Conservation (phyloP, 371 early-diverging fungal genomes). For the Actinomortierella ambigua region DNA sequence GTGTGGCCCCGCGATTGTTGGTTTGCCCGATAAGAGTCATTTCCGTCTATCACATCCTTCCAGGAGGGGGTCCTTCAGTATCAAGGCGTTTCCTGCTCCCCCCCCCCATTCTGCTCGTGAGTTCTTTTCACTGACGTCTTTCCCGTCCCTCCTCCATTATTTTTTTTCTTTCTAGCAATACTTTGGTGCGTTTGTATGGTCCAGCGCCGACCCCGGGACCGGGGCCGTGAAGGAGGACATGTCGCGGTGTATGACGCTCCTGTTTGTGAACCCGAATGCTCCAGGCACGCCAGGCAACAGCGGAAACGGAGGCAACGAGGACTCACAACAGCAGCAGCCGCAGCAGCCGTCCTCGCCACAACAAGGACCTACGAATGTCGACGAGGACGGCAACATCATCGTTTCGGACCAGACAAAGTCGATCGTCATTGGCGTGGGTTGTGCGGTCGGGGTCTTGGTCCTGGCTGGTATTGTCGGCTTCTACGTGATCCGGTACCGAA, state of each 20-base stretch:
- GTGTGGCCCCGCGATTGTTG: too few relatives aligned
- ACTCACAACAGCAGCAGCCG: too few relatives aligned
- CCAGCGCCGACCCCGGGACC: conserved; percentile 12
- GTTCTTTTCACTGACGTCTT: too few relatives aligned
- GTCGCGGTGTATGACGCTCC: conserved; percentile 16
- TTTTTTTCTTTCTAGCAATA: conserved; percentile 23
- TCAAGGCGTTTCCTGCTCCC: too few relatives aligned
- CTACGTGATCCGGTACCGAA: conserved; percentile 30
- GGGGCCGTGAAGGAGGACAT: not conserved
- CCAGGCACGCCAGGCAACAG: not conserved
- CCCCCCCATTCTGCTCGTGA: too few relatives aligned
- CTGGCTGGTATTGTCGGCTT: conserved; percentile 29
- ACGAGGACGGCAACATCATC: conserved; percentile 2
- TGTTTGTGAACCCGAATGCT: conserved; percentile 18
- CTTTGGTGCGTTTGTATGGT: conserved; percentile 21
- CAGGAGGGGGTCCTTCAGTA: too few relatives aligned
- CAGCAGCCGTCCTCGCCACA: not conserved
- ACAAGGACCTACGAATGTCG: not conserved
- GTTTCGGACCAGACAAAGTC: conserved; percentile 22
- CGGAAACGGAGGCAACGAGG: not conserved
- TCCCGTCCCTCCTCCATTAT: not conserved
- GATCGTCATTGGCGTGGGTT: conserved; percentile 32
- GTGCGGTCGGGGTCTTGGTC: conserved; percentile 27
- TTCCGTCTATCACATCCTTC: too few relatives aligned
- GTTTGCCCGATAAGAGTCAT: too few relatives aligned